Conservation (phyloP, 2,329 filamentous ascomycete genomes). For the Colletotrichum sp. region DNA sequence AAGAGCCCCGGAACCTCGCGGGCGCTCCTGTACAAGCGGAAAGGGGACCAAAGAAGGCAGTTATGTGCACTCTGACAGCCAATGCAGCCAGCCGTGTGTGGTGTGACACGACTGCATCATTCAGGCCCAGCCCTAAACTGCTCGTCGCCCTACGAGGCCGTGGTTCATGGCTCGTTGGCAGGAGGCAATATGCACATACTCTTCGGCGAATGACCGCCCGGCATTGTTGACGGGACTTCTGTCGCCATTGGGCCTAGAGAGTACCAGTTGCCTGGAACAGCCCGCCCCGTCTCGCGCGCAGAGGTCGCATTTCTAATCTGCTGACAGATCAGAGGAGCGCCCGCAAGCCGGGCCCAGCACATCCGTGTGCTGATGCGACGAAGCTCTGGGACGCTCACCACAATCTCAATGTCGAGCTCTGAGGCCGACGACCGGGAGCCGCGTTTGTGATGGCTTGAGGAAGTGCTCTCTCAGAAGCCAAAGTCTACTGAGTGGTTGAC, state of each 20-base stretch:
- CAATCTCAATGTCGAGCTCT: neutral
- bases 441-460: neutral
- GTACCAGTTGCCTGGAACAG: neutral
- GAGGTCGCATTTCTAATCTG: constrained; percentile 6
- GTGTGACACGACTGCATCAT: neutral
- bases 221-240: neutral
- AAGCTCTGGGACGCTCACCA: neutral
- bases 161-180: neutral
- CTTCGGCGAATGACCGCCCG: neutral
- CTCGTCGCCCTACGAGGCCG: constrained; percentile 11
- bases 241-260: neutral
- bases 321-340: constrained; percentile 1
- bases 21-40: neutral
- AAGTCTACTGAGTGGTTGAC: neutral
- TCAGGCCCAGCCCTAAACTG: constrained; percentile 11
- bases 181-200: neutral
- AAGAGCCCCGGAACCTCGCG: neutral
- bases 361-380: neutral
- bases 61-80: neutral
- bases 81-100: constrained; percentile 9
- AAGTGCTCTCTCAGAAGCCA: neutral
- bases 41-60: neutral
- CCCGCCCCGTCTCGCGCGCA: neutral
- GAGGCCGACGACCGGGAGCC: neutral
- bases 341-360: neutral